These are phyloP conservation scores for Lathyrus tuberosus DNA, from an alignment of 306 rosid species.

Conservation along the genomic window DNA sequence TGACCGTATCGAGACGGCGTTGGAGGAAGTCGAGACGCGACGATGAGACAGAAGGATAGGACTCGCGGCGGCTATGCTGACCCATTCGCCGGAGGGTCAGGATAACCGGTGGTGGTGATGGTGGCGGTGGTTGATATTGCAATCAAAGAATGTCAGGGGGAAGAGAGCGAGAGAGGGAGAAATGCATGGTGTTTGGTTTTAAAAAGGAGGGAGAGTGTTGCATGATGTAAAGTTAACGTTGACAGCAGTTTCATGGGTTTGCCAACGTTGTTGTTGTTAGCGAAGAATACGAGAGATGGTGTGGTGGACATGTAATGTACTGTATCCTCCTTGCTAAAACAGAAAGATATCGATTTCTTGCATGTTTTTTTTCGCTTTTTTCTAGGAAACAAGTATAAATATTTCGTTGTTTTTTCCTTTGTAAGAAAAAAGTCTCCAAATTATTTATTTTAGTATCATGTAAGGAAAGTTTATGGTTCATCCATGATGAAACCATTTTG, in stretches of 20 bases:
- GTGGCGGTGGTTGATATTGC: no score
- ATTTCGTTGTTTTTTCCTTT: no score
- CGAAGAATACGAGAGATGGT: constrained; percentile 49
- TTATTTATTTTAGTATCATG: no score
- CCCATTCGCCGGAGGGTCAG: constrained; percentile 59
- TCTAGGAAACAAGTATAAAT: background rate
- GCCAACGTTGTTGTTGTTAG: constrained; percentile 41
- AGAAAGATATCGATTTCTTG: background rate
- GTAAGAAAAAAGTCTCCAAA: no score
- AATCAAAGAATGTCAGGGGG: constrained; percentile 30
- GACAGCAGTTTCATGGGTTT: constrained; percentile 50
- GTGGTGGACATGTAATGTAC: background rate
- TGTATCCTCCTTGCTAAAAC: constrained; percentile 23
- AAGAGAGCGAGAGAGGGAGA: constrained; percentile 34
- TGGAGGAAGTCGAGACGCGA: constrained; percentile 40
- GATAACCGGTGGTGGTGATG: background rate
- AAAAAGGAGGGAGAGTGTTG: constrained; percentile 23
- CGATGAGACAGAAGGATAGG: constrained; percentile 45
- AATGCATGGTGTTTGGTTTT: constrained; percentile 34
- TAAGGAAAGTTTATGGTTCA: no score
- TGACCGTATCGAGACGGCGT: background rate
- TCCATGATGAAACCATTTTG: no score
- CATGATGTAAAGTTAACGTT: constrained; percentile 33
- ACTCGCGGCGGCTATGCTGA: constrained; percentile 81
- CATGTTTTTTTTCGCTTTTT: background rate